Evolutionary conservation across 371 early-diverging fungal genomes (phyloP).

Genomic region (Mucor circinelloides): DNA sequence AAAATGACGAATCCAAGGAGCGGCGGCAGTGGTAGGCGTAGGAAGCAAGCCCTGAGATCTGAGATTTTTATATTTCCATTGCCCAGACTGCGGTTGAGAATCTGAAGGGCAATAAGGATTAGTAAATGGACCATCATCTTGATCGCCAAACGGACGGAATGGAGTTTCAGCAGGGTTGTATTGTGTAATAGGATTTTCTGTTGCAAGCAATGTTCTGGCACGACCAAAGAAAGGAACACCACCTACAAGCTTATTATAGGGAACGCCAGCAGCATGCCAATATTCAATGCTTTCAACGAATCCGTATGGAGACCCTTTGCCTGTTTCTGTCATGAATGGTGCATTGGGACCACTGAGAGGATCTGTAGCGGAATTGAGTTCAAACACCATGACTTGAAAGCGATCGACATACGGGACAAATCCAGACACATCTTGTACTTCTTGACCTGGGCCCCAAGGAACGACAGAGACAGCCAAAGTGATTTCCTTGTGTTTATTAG

Average conservation of each 20-base stretch:
- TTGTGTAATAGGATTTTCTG: slow-evolving; percentile 1
- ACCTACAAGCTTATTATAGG: slow-evolving; percentile 55
- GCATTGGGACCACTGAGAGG: slow-evolving; percentile 61
- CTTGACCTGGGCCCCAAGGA: slow-evolving; percentile 50
- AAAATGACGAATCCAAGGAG: slow-evolving; percentile 64
- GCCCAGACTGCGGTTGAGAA: slow-evolving; percentile 49
- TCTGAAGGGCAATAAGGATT: slow-evolving; percentile 45
- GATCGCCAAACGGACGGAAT: slow-evolving; percentile 43
- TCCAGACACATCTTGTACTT: slow-evolving; percentile 57
- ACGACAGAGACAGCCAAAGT: slow-evolving; percentile 68
- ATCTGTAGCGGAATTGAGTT: slow-evolving; percentile 54
- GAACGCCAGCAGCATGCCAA: slow-evolving; percentile 61
- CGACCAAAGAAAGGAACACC: slow-evolving; percentile 63
- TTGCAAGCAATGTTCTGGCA: slow-evolving; percentile 23
- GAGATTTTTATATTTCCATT: slow-evolving; percentile 65
- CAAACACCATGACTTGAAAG: slow-evolving; percentile 59
- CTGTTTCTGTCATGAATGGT: slow-evolving; percentile 52
- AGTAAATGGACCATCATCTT: slow-evolving; percentile 53
- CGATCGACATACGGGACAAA: slow-evolving; percentile 64
- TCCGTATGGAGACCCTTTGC: slow-evolving; percentile 40
- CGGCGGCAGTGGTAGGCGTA: slow-evolving; percentile 43
- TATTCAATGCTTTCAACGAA: slow-evolving; percentile 51
- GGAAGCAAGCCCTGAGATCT: slow-evolving; percentile 60
- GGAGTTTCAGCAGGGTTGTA: slow-evolving; percentile 18
- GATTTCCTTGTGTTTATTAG: slow-evolving; percentile 57